phyloP scores from a whole-genome alignment of 1,139 yeast species.

The Candida neerlandica region DNA sequence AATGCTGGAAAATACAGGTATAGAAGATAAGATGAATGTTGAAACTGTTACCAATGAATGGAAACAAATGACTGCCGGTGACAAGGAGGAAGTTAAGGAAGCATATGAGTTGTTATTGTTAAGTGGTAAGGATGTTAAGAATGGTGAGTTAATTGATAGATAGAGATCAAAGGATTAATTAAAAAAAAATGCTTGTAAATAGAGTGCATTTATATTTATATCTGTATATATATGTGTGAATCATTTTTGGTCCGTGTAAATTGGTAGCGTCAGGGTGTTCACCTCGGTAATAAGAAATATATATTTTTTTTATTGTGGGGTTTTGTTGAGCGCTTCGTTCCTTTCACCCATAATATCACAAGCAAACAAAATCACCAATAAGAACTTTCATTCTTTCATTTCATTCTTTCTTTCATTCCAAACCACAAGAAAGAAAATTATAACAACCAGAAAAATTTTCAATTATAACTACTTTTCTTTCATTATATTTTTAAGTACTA shows the following conservation, averaged over 20 bases:
- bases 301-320: no score
- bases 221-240: slow-evolving; percentile 3
- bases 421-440: background rate
- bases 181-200: background rate
- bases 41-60: slow-evolving; percentile 19
- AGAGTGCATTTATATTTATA: no score
- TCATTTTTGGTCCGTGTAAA: no score
- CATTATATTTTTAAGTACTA: no score
- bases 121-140: slow-evolving; percentile 32
- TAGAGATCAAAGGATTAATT: background rate
- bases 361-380: background rate
- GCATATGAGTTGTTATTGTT: slow-evolving; percentile 31
- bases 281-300: background rate
- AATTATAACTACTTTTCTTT: background rate
- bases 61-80: slow-evolving; percentile 28
- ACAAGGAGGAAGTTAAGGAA: slow-evolving; percentile 28
- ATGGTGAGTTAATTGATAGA: slow-evolving; percentile 28
- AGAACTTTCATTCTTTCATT: no score
- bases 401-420: background rate
- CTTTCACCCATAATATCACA: slow-evolving; percentile 3
- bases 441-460: background rate
- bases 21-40: background rate
- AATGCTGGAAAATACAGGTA: background rate
- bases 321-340: background rate
- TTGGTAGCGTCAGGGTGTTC: no score